A percentile compares a stretch with the other conserved stretches of the same genome.
These are phyloP conservation scores for Wickerhamomyces alni DNA, from an alignment of 805 yeast genomes.

Conservation along the genomic window DNA sequence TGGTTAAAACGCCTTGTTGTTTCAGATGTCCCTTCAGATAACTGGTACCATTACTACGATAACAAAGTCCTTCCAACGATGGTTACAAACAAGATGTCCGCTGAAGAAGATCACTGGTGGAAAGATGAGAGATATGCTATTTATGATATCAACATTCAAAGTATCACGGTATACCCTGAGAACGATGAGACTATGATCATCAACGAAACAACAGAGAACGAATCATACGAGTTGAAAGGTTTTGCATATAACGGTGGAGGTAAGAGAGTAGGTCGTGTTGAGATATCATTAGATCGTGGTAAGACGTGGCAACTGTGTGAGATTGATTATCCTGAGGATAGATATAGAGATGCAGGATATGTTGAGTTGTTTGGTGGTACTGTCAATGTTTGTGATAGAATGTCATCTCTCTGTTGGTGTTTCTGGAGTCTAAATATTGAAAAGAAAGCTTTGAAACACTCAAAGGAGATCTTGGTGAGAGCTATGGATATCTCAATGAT, in stretches of 20 bases:
- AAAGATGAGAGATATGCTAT: constrained; percentile 31
- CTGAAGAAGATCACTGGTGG: constrained; percentile 29
- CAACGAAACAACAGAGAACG: constrained; percentile 5
- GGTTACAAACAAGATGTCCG: constrained; percentile 29
- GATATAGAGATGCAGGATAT: constrained; percentile 26
- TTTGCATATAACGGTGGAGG: constrained; percentile 34
- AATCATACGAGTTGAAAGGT: constrained; percentile 23
- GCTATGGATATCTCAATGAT: constrained; percentile 32
- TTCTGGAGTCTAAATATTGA: constrained; percentile 26
- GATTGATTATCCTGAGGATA: constrained; percentile 29
- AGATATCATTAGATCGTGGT: constrained; percentile 28
- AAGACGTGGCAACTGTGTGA: constrained; percentile 24
- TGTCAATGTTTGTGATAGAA: constrained; percentile 28
- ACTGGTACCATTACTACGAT: constrained; percentile 32
- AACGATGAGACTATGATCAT: constrained; percentile 20
- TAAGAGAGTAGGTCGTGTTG: constrained; percentile 27
- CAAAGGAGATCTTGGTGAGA: constrained; percentile 28
- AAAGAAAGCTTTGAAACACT: constrained; percentile 11
- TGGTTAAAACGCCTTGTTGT: constrained; percentile 27
- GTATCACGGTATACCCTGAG: constrained; percentile 27
- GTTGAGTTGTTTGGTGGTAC: constrained; percentile 27
- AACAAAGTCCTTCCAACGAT: constrained; percentile 31
- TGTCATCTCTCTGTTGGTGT: constrained; percentile 30
- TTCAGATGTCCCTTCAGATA: constrained; percentile 27
- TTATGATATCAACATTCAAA: constrained; percentile 29